Percentiles rank a stretch among this genome's conserved stretches.
Evolutionary conservation across 2,329 filamentous ascomycete genomes (phyloP).

Genomic region (Alternaria postmessia): DNA sequence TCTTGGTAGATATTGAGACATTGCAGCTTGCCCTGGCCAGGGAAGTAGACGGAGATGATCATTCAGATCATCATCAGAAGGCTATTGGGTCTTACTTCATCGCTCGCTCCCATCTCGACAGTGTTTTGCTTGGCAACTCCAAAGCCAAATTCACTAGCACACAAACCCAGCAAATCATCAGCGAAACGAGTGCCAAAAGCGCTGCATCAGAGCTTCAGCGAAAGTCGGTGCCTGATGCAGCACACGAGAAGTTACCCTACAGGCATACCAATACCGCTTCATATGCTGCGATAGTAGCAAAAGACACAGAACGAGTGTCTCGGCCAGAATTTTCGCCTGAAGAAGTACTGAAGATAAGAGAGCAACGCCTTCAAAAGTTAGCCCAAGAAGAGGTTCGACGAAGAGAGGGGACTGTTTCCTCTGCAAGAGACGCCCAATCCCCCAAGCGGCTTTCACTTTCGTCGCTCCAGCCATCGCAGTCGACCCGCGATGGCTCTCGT

Average conservation of each 20-base stretch:
- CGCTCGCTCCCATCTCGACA: constrained; percentile 25
- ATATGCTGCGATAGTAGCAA: too few species aligned
- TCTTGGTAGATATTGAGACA: constrained; percentile 33
- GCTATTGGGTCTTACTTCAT: constrained; percentile 38
- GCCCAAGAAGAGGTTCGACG: too few species aligned
- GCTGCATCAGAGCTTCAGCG: not conserved
- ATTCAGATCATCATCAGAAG: constrained; percentile 36
- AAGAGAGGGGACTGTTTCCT: too few species aligned
- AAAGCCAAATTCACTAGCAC: not conserved
- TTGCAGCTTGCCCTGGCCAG: constrained; percentile 44
- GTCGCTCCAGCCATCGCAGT: too few species aligned
- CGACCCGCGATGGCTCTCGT: too few species aligned
- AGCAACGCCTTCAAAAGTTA: too few species aligned
- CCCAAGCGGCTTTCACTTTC: too few species aligned
- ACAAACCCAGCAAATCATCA: not conserved
- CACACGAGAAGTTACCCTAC: not conserved
- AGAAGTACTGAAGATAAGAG: too few species aligned
- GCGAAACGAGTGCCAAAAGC: not conserved
- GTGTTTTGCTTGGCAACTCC: constrained; percentile 18
- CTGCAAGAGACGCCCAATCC: too few species aligned
- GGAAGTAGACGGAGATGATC: constrained; percentile 51
- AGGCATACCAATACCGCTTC: not conserved
- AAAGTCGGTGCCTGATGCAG: too few species aligned
- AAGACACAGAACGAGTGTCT: too few species aligned
- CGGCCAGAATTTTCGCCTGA: too few species aligned